Percentiles rank a stretch among this genome's conserved stretches.
phyloP scores from a whole-genome alignment of 495 filamentous ascomycete genomes.

The Parachaetomium inaequale region DNA sequence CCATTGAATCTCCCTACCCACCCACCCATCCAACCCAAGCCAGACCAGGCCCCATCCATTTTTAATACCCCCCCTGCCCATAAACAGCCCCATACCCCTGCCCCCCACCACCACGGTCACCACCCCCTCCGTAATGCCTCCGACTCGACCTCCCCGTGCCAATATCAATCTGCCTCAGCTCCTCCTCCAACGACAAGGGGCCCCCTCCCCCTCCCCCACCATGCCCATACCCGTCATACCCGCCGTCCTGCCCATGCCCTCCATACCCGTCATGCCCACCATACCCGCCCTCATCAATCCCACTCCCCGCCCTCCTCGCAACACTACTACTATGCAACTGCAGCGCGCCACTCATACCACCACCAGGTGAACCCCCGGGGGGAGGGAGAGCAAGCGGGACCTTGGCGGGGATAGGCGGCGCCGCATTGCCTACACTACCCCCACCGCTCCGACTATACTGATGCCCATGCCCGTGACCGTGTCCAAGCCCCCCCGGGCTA shows the following conservation, averaged over 20 bases:
- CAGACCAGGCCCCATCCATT: neutral
- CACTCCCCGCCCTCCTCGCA: conserved; percentile 17
- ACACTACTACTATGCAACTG: conserved; percentile 35
- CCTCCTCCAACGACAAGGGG: conserved; percentile 64
- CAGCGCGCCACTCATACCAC: conserved; percentile 40
- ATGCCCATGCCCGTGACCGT: neutral
- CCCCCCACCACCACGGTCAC: neutral
- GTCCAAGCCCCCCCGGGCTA: neutral
- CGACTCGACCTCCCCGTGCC: conserved; percentile 48
- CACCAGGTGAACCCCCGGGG: neutral
- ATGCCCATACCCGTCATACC: neutral
- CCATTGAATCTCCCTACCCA: no score
- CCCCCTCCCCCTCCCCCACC: conserved; percentile 11
- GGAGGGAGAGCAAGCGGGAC: conserved; percentile 53
- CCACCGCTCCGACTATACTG: neutral
- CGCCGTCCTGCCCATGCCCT: neutral
- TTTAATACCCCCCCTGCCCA: neutral
- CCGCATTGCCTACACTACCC: conserved; percentile 19
- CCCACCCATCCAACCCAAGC: neutral
- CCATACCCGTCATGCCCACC: neutral
- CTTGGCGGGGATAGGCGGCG: conserved; percentile 71
- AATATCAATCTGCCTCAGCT: conserved; percentile 81
- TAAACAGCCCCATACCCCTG: conserved; percentile 4
- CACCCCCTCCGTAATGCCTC: neutral
- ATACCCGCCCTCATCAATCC: conserved; percentile 19